Conservation (phyloP, 2,329 filamentous ascomycete genomes). For the Helotiales sp. region DNA sequence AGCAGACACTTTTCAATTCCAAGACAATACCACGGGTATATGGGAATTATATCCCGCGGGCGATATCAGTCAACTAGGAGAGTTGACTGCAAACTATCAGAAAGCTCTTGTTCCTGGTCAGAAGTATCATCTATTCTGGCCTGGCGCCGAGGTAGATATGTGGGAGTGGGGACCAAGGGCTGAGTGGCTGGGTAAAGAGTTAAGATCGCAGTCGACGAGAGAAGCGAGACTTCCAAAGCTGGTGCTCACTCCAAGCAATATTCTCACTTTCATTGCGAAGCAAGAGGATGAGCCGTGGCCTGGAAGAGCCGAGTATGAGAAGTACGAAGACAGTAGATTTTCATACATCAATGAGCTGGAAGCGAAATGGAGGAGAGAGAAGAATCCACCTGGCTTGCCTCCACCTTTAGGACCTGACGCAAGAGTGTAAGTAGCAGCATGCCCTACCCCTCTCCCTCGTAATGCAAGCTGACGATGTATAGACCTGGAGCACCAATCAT, state of each 20-base stretch:
- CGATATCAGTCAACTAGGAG: background rate
- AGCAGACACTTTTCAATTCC: background rate
- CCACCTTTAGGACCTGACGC: background rate
- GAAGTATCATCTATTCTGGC: background rate
- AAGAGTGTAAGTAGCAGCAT: background rate
- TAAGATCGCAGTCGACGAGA: background rate
- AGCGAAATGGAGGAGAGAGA: background rate
- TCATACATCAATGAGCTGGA: background rate
- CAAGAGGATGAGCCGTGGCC: background rate
- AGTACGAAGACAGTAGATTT: background rate
- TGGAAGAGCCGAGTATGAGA: background rate
- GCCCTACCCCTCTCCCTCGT: background rate
- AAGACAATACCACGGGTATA: background rate
- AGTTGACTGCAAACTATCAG: background rate
- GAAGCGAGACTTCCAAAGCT: background rate
- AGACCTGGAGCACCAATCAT: background rate
- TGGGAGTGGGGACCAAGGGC: background rate
- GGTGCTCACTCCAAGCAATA: background rate
- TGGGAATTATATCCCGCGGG: background rate
- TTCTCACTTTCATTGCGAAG: background rate
- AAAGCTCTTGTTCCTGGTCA: background rate
- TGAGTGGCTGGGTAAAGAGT: background rate
- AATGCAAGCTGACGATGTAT: background rate
- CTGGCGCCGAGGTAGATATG: background rate
- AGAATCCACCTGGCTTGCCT: background rate